Percentiles rank a stretch among this genome's conserved stretches.
These are phyloP conservation scores for Pyrenochaeta sp. DNA, from an alignment of 2,329 filamentous ascomycete species.

Conservation along the genomic window DNA sequence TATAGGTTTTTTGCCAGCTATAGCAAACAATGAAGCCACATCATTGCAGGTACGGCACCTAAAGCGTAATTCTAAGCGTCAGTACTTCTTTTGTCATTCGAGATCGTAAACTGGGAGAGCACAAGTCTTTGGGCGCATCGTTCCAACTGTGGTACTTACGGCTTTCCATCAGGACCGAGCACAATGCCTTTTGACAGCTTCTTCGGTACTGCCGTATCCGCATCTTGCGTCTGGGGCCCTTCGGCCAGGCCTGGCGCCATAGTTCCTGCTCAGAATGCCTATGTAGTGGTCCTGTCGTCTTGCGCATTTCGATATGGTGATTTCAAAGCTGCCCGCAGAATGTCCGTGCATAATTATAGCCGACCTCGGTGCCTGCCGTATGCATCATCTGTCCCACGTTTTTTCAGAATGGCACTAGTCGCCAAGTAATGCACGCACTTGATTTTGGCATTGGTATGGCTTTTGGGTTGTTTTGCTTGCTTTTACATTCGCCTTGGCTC, in stretches of 20 bases:
- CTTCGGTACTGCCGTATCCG: constrained; percentile 52
- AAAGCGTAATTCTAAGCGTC: constrained; percentile 1
- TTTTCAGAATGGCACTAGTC: no score
- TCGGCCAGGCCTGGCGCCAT: constrained; percentile 38
- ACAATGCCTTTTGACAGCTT: constrained; percentile 76
- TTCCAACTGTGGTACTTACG: constrained; percentile 64
- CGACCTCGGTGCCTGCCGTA: constrained; percentile 19
- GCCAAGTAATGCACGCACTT: no score
- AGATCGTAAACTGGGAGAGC: not conserved
- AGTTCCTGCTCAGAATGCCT: not conserved
- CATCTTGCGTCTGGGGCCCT: constrained; percentile 35
- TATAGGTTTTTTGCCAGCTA: constrained; percentile 51
- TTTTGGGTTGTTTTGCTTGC: not conserved
- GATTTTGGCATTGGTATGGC: no score
- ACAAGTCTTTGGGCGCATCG: constrained; percentile 24
- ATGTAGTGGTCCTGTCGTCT: constrained; percentile 1
- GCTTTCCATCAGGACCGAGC: constrained; percentile 82
- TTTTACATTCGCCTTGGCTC: not conserved
- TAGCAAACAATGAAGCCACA: constrained; percentile 65
- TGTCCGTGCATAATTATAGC: constrained; percentile 13
- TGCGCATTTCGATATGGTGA: constrained; percentile 9
- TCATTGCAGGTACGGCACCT: constrained; percentile 79
- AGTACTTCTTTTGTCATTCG: not conserved
- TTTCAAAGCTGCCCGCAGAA: constrained; percentile 28
- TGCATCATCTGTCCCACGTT: no score